Conservation (phyloP, 2,329 filamentous ascomycete species). For the Stagonosporopsis tanaceti region DNA sequence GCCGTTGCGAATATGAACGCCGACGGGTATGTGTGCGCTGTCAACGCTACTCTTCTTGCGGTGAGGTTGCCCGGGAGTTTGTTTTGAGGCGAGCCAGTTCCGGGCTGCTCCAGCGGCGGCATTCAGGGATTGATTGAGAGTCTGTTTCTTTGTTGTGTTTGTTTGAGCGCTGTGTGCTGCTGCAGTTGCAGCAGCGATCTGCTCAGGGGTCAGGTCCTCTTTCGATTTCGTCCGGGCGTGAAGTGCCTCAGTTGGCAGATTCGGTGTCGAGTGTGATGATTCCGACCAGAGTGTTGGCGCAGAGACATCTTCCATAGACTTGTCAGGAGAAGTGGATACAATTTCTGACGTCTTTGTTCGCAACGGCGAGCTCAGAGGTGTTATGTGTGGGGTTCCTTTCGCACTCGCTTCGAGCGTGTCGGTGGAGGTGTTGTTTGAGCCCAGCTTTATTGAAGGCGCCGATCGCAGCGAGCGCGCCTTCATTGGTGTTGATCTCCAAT, state of each 20-base stretch:
- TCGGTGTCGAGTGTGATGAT: constrained; percentile 23
- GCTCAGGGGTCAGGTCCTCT: constrained; percentile 30
- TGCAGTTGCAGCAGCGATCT: constrained; percentile 32
- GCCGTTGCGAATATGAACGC: constrained; percentile 20
- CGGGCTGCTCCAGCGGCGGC: constrained; percentile 65
- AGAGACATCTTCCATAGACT: constrained; percentile 28
- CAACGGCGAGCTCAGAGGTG: constrained; percentile 59
- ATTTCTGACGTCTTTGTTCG: constrained; percentile 43
- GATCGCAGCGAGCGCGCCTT: constrained; percentile 66
- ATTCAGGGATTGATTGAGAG: constrained; percentile 48
- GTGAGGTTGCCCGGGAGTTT: constrained; percentile 44
- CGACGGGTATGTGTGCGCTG: constrained; percentile 19
- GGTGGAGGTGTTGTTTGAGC: constrained; percentile 70
- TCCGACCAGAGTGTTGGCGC: constrained; percentile 36
- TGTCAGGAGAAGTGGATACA: constrained; percentile 21
- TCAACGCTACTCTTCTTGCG: constrained; percentile 23
- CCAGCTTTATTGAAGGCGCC: constrained; percentile 71
- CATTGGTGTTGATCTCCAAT: constrained; percentile 26
- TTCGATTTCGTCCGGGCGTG: constrained; percentile 28
- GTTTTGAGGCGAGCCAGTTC: constrained; percentile 64
- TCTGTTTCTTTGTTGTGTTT: constrained; percentile 29
- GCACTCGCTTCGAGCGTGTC: constrained; percentile 65
- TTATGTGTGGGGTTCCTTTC: constrained; percentile 65
- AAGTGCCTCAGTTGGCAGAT: constrained; percentile 10
- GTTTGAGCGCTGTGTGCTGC: constrained; percentile 30